Evolutionary conservation across 2,329 filamentous ascomycete species (phyloP), one percentile per base, ranked within the genome.

Genomic region (Stylonectria norvegica): DNA sequence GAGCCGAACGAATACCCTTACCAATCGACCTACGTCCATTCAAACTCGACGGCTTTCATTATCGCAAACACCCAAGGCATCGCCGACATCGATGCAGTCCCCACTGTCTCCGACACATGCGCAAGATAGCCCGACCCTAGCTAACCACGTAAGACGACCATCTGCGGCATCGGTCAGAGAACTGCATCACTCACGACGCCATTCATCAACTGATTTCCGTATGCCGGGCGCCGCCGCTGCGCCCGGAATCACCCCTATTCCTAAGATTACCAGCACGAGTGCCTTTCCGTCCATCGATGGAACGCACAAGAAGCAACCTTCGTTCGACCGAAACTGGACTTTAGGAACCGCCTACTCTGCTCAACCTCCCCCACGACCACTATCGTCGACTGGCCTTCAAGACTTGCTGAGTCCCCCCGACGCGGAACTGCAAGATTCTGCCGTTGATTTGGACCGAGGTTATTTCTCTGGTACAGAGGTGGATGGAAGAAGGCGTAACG

Each of bases 401-500:
- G 74, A 77, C 38, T 53, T 66, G 5, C 37, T 66, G 34, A 61
- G 63, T 16, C 58, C 58, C 16, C 66, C 68, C 2, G 66, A 67
- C 12, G 53, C 63, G 11, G 61, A 68, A 10, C 54, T 67, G 11
- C 70, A 70, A 47, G 74, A 78, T 43, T 71, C 71, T 7, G 67
- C 68, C 12, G 64, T 71, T 17, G 86, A 94, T 45, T 64, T 88
- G 12, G 93, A 97, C 56, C 79, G 89, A 23, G 91, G 90, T 17
- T 97, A 97, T 63, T 95, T 96, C 59, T 96, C 91, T 6, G 89
- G 90, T 3, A 86, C 85, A 12, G 91, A 97, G 57, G 72, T 82
- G 9, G 89, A 96, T 48, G 78, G 78, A 30, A 80, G 85, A 42
- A 81, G 79, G 54, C 79, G 86, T 32, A 94, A 89, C 59, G 73